These are phyloP conservation scores for Leavenworthia alabamica DNA, from an alignment of 345 rosid genomes.

Conservation along the genomic window DNA sequence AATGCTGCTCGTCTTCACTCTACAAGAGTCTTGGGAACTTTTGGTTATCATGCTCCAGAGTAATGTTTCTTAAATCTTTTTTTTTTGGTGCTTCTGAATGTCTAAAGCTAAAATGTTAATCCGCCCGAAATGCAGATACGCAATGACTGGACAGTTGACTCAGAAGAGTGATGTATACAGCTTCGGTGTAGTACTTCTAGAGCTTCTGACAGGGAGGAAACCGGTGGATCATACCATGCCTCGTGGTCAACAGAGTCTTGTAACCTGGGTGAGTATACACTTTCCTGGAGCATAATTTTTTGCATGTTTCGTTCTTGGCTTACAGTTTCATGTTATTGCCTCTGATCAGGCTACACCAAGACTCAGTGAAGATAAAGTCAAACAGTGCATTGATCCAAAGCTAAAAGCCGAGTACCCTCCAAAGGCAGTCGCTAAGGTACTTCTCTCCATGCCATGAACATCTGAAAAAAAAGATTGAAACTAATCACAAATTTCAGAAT, in stretches of 20 bases:
- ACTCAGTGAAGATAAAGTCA: conserved; percentile 94
- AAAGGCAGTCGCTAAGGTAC: conserved; percentile 95
- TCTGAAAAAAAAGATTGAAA: not conserved
- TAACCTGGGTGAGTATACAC: conserved; percentile 30
- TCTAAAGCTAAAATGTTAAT: not conserved
- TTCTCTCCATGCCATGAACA: not conserved
- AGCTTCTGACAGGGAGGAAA: conserved; percentile 35
- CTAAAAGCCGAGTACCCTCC: conserved; percentile 91
- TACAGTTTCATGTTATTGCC: not conserved
- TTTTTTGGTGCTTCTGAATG: not conserved
- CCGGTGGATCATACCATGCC: conserved; percentile 39
- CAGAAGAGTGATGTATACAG: conserved; percentile 41
- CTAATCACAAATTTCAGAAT: not conserved
- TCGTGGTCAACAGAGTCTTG: conserved; percentile 38
- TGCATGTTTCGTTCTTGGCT: not conserved
- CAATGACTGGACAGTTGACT: conserved; percentile 37
- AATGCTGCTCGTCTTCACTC: conserved; percentile 39
- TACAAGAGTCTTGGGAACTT: conserved; percentile 34
- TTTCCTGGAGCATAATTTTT: not conserved
- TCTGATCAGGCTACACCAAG: conserved; percentile 85
- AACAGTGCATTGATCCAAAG: conserved; percentile 96
- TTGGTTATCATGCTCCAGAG: conserved; percentile 40
- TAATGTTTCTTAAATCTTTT: conserved; percentile 9
- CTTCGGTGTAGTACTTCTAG: conserved; percentile 35
- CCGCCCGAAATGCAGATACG: conserved; percentile 21